Conservation (phyloP, 2,329 filamentous ascomycete genomes). For the Phoma sp. region DNA sequence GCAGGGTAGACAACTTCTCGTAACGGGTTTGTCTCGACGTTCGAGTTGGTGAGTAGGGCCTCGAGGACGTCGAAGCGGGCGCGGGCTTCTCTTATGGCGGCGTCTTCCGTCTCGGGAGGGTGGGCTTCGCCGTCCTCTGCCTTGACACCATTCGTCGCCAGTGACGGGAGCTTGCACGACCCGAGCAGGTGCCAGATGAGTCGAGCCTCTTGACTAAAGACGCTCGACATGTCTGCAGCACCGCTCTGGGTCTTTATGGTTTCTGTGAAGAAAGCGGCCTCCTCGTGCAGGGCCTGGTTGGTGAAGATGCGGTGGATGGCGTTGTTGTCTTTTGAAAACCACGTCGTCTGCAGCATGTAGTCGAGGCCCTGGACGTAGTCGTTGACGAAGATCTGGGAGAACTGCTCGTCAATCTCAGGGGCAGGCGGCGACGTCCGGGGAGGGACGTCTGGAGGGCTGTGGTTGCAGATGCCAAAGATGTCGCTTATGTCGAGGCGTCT, state of each 20-base stretch:
- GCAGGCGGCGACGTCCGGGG: slow-evolving; percentile 34
- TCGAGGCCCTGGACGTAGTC: slow-evolving; percentile 46
- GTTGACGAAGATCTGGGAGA: slow-evolving; percentile 42
- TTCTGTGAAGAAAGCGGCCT: slow-evolving; percentile 44
- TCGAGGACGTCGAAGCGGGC: slow-evolving; percentile 79
- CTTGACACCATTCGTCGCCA: slow-evolving; percentile 51
- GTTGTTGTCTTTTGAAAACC: slow-evolving; percentile 71
- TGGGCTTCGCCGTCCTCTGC: slow-evolving; percentile 41
- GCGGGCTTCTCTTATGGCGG: slow-evolving; percentile 66
- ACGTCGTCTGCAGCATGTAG: slow-evolving; percentile 70
- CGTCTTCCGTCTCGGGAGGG: slow-evolving; percentile 58
- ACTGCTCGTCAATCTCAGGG: slow-evolving; percentile 41
- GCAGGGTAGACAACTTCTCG: slow-evolving; percentile 57
- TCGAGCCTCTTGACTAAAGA: slow-evolving; percentile 63
- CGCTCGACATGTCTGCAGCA: slow-evolving; percentile 40
- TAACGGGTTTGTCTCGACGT: slow-evolving; percentile 65
- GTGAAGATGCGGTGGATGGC: slow-evolving; percentile 56
- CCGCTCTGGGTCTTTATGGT: slow-evolving; percentile 37
- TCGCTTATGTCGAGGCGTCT: slow-evolving; percentile 43
- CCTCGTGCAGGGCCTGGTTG: slow-evolving; percentile 51
- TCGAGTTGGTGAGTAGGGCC: slow-evolving; percentile 74
- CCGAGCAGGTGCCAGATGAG: slow-evolving; percentile 66
- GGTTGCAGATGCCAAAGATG: slow-evolving; percentile 44
- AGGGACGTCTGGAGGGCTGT: slow-evolving; percentile 46
- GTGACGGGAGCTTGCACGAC: slow-evolving; percentile 55